Evolutionary conservation across 2,329 filamentous ascomycete genomes (phyloP), one percentile per base, ranked within the genome.

Genomic region (Cladophialophora bantiana): DNA sequence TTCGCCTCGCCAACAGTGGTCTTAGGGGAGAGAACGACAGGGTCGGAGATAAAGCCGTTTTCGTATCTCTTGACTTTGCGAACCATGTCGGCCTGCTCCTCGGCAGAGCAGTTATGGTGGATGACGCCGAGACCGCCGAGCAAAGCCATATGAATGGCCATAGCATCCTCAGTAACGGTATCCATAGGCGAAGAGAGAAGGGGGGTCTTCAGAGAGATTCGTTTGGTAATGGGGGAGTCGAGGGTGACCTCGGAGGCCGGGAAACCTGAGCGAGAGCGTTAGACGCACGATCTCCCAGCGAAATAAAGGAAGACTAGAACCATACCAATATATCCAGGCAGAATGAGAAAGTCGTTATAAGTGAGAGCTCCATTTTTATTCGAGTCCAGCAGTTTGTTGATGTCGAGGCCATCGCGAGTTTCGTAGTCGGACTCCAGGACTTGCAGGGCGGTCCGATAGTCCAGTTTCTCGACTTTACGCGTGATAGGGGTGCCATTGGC

Each of bases 181-280:
- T 99, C 95, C 95, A 99, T 99, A 76, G 96, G 95, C 45, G 95
- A 98, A 55, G 95, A 99, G 72, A 98, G 88, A 77, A 99, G 94
- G 68, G 95, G 95, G 6, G 94, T 96, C 88, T 97, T 99, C 78
- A 99, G 86, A 40, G 92, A 89, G 81, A 99, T 96, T 76, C 93
- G 89, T 88, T 96, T 97, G 74, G 95, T 99, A 75, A 99, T 86
- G 66, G 93, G 93, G 40, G 94, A 93, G 74, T 98, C 95, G 69
- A 99, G 89, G 57, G 83, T 83, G 72, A 98, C 95, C 71, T 92
- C 91, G 59, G 92, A 93, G 75, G 96, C 95, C 71, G 95, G 89
- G 82, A 99, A 99, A 81, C 94, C 86, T 88, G 71, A 66, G 65
- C 70, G 65, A 70, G 68, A 62, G 69, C 68, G 62, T 70, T 40